Evolutionary conservation across 805 yeast genomes (phyloP).

Genomic region (Ogataea ramenticola): DNA sequence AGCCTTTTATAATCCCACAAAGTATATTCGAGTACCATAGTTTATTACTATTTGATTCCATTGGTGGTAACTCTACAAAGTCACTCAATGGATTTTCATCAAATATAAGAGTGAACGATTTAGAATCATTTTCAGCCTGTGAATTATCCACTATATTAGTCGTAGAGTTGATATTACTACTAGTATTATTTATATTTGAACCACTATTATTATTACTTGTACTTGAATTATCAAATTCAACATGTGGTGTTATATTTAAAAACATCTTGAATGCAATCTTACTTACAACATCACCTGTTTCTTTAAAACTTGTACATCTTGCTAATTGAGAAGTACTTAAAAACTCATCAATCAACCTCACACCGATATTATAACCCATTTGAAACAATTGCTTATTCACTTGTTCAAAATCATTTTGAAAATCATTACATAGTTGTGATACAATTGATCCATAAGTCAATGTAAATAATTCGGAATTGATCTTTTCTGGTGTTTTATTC

Average conservation of each 20-base stretch:
- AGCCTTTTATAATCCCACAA: conserved; percentile 87
- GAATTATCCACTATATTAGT: too few relatives aligned
- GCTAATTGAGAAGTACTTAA: conserved; percentile 81
- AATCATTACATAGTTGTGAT: conserved; percentile 82
- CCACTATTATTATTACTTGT: neutral
- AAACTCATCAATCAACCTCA: conserved; percentile 87
- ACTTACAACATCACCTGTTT: conserved; percentile 79
- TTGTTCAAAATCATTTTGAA: conserved; percentile 61
- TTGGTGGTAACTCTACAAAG: conserved; percentile 90
- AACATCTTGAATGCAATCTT: conserved; percentile 89
- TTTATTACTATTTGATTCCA: conserved; percentile 46
- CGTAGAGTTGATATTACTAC: too few relatives aligned
- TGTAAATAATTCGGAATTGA: conserved; percentile 86
- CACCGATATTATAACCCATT: conserved; percentile 95
- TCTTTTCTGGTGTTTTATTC: conserved; percentile 1
- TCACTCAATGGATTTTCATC: conserved; percentile 89
- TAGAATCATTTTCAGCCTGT: too few relatives aligned
- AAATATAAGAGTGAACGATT: conserved; percentile 63
- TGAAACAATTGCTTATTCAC: conserved; percentile 80
- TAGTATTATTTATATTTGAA: conserved; percentile 45
- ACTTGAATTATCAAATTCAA: conserved; percentile 20
- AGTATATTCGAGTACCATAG: conserved; percentile 91
- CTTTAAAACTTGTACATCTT: conserved; percentile 72
- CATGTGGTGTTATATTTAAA: conserved; percentile 70
- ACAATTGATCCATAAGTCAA: conserved; percentile 92